Percentiles rank a stretch among this genome's conserved stretches.
These are phyloP conservation scores for Afroboletus lepidellus DNA, from an alignment of 1,284 basidiomycete genomes.

Conservation along the genomic window DNA sequence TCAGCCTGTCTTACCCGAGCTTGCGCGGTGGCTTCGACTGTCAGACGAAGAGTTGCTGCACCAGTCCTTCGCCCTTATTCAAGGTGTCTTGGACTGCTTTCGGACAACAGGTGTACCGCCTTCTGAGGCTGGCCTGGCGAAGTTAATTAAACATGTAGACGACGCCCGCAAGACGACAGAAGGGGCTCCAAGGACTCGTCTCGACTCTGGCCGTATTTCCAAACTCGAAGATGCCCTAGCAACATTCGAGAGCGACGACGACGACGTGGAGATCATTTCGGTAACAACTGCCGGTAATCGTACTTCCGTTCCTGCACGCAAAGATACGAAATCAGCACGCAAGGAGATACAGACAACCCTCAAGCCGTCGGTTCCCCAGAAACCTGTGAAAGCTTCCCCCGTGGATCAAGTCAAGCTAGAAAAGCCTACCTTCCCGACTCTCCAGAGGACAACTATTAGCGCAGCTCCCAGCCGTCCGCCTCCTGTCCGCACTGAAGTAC, in stretches of 20 bases:
- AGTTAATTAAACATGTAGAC: constrained; percentile 60
- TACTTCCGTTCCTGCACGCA: constrained; percentile 8
- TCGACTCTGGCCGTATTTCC: constrained; percentile 56
- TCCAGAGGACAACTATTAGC: constrained; percentile 28
- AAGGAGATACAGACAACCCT: constrained; percentile 27
- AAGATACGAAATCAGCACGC: constrained; percentile 17
- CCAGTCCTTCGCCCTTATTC: constrained; percentile 81
- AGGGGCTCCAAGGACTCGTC: constrained; percentile 46
- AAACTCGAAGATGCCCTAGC: constrained; percentile 59
- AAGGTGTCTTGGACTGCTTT: constrained; percentile 74
- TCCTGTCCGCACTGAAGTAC: constrained; percentile 29
- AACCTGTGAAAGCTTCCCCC: constrained; percentile 26
- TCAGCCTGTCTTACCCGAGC: constrained; percentile 73
- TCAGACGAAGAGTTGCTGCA: constrained; percentile 88
- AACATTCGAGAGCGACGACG: constrained; percentile 53
- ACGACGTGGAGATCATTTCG: constrained; percentile 45
- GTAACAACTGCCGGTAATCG: constrained; percentile 18
- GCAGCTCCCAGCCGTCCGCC: constrained; percentile 17
- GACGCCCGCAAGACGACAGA: constrained; percentile 49
- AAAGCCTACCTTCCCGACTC: constrained; percentile 35
- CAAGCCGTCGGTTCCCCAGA: constrained; percentile 15
- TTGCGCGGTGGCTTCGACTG: constrained; percentile 84
- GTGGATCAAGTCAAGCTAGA: constrained; percentile 38
- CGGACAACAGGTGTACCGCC: constrained; percentile 54
- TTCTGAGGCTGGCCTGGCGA: constrained; percentile 47